These are phyloP conservation scores for Diaporthe humulicola DNA, from an alignment of 2,329 filamentous ascomycete species.

Conservation along the genomic window DNA sequence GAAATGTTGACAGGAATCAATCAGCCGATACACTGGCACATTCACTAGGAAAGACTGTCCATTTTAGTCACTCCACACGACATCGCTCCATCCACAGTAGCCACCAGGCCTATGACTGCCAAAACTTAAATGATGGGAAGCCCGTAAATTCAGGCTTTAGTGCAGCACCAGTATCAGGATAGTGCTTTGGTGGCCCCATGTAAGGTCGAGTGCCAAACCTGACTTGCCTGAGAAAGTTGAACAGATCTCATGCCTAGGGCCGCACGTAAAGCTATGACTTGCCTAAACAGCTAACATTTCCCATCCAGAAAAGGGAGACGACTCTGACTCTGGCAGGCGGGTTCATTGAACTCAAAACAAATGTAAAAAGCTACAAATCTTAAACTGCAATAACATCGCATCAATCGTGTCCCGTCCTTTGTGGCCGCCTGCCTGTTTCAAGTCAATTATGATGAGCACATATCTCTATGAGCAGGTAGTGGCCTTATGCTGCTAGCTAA, in stretches of 20 bases:
- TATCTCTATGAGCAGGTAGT: too few relatives aligned
- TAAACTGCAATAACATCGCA: too few relatives aligned
- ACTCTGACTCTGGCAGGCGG: too few relatives aligned
- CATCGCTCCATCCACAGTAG: not conserved
- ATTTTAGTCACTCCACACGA: not conserved
- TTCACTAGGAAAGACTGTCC: not conserved
- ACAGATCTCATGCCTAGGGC: not conserved
- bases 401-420: too few relatives aligned
- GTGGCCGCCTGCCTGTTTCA: not conserved
- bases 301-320: too few relatives aligned
- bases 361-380: too few relatives aligned
- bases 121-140: not conserved
- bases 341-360: too few relatives aligned
- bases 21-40: not conserved
- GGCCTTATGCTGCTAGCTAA: too few relatives aligned
- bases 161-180: too few relatives aligned
- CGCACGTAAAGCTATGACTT: too few relatives aligned
- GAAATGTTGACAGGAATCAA: not conserved
- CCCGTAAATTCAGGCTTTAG: not conserved
- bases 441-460: not conserved
- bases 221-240: not conserved
- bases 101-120: not conserved
- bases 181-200: not conserved
- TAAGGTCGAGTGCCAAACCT: not conserved
- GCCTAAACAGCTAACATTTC: too few relatives aligned